Base-by-base conservation (phyloP, 371 early-diverging fungal species). In the Apophysomyces elegans region DNA sequence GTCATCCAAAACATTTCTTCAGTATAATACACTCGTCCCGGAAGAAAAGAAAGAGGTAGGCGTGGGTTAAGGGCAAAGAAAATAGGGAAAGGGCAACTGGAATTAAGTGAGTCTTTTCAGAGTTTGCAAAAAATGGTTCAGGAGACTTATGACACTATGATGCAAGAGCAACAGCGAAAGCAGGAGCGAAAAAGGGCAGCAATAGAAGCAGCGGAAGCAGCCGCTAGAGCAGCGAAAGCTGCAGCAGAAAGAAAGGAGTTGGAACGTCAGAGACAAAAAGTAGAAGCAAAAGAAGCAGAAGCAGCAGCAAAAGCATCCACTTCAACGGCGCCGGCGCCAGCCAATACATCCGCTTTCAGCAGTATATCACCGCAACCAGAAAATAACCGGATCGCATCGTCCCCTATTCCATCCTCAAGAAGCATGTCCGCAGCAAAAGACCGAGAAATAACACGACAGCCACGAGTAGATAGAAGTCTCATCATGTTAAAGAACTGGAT, bases 1-100 rank as follows among this genome's bases (percentile, higher is more conserved):
- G 37, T 74, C 82, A 8, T 77, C 79, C 26, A 54, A 62, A 7
- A 58, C 69, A 13, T 82, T 82, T 61, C 18, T 79, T 13, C 66
- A 82, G 37, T 82, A 77, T 38, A 82, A 82, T 44, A 43, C 76
- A 13, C 59, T 74, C 9, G 18, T 79, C 9, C 37, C 69, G 4
- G 76, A 77, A 13, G 58, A 70, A 11, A 69, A 71, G 60, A 77
- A 73, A 61, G 62, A 74, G 72, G 82, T 81, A 77, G 32, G 32
- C 3, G 32, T 26, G 32, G 32, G 32, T 26, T 62, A 56, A 18
- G 36, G 36, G 37, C 66, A 60, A 37, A 62, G 38, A 66, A 54
- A 62, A 35, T 32, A 39, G 32, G 7, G 41, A 32, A 18, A 9
- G 32, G 21, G 1, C 54, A 12, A 46, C 11, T 11, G 39, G 12